Percentiles rank a stretch among this genome's conserved stretches.
phyloP scores from a whole-genome alignment of 2,329 filamentous ascomycete species.

The Monosporascus sp. region DNA sequence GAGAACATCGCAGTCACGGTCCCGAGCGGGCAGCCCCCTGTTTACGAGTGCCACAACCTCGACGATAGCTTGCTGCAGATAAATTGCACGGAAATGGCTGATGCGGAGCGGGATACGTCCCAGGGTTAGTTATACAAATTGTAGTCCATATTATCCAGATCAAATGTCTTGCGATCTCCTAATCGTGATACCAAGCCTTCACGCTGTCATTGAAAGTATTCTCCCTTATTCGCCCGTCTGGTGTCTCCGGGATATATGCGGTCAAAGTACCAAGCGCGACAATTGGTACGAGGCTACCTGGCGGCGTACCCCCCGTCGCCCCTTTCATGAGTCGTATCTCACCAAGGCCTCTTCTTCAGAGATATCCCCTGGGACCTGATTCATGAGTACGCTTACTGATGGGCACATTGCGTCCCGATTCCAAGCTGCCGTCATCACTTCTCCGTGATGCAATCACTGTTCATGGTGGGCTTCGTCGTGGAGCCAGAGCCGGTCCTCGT shows the following conservation, averaged over 20 bases:
- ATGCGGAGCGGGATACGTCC: conserved; percentile 7
- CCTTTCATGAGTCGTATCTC: neutral
- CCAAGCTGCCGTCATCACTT: neutral
- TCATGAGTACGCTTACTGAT: neutral
- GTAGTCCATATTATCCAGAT: neutral
- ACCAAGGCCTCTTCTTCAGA: neutral
- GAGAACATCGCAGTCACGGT: conserved; percentile 13
- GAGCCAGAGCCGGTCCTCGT: neutral
- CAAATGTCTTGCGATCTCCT: no score
- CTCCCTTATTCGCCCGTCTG: no score
- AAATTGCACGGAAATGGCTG: conserved; percentile 7
- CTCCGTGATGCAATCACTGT: neutral
- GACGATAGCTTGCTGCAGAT: conserved; percentile 10
- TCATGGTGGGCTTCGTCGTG: neutral
- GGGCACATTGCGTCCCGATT: neutral
- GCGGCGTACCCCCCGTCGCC: neutral
- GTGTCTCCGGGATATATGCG: no score
- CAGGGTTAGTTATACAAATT: conserved; percentile 1
- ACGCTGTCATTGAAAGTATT: no score
- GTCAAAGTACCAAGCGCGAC: neutral
- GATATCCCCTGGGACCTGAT: neutral
- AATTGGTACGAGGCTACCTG: neutral
- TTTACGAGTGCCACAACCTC: conserved; percentile 16
- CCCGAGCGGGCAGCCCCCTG: conserved; percentile 10
- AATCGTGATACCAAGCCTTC: no score